These are phyloP conservation scores for Zasmidium angulare DNA, from an alignment of 2,329 filamentous ascomycete genomes.

Conservation along the genomic window DNA sequence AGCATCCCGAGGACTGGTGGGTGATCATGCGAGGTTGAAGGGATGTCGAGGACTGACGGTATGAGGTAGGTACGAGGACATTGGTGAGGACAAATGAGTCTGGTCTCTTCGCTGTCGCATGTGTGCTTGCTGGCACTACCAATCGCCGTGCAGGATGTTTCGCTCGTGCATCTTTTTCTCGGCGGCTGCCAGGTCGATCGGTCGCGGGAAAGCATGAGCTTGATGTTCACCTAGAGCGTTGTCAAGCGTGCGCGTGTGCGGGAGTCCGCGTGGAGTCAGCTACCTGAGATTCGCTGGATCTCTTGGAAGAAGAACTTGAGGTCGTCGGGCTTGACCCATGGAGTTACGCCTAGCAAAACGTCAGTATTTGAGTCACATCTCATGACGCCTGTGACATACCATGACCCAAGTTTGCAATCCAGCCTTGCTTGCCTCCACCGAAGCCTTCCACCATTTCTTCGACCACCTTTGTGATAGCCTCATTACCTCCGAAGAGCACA, in stretches of 20 bases:
- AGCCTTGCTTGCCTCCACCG: slow-evolving; percentile 77
- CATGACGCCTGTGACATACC: slow-evolving; percentile 59
- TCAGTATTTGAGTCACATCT: slow-evolving; percentile 12
- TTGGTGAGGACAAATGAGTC: slow-evolving; percentile 34
- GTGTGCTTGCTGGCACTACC: slow-evolving; percentile 26
- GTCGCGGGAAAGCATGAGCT: slow-evolving; percentile 23
- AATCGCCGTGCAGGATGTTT: slow-evolving; percentile 36
- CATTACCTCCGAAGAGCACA: slow-evolving; percentile 79
- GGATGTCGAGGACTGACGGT: slow-evolving; percentile 17
- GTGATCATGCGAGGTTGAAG: slow-evolving; percentile 23
- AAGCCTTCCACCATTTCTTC: slow-evolving; percentile 88
- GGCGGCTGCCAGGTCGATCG: slow-evolving; percentile 23
- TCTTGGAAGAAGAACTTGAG: slow-evolving; percentile 93
- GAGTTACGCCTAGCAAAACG: slow-evolving; percentile 71
- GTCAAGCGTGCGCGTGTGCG: slow-evolving; percentile 24
- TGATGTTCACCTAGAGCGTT: slow-evolving; percentile 33
- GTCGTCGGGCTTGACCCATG: slow-evolving; percentile 89
- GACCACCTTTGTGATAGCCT: slow-evolving; percentile 78
- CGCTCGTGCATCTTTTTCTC: slow-evolving; percentile 38
- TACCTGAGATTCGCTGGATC: slow-evolving; percentile 61
- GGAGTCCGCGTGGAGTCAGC: slow-evolving; percentile 30
- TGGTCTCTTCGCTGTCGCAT: slow-evolving; percentile 3
- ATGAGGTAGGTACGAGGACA: slow-evolving; percentile 39
- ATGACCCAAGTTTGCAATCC: slow-evolving; percentile 96
- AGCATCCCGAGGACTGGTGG: slow-evolving; percentile 67